Evolutionary conservation across 2,329 filamentous ascomycete species (phyloP).

Genomic region (Neonectria faginata): DNA sequence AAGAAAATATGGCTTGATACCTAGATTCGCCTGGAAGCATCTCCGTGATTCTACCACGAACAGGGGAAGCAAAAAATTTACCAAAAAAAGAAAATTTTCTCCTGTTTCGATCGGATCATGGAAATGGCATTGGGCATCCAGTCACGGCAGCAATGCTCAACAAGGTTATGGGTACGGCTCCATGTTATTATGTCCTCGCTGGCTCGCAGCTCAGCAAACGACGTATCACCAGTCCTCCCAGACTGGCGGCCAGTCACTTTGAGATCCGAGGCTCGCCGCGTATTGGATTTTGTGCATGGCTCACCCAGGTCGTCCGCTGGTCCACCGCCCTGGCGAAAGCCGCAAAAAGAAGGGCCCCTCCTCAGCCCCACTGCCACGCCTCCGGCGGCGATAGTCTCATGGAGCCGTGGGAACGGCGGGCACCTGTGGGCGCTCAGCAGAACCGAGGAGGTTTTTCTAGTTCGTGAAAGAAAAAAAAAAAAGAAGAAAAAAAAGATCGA

Average conservation of each 20-base stretch:
- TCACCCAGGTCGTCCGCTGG: conserved; percentile 33
- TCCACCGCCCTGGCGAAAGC: conserved; percentile 12
- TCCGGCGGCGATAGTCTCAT: conserved; percentile 17
- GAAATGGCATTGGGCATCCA: conserved; percentile 1
- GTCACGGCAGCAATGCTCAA: conserved; percentile 3
- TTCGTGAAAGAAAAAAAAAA: neutral
- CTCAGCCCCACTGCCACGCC: conserved; percentile 21
- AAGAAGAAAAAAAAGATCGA: neutral
- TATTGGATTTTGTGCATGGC: conserved; percentile 33
- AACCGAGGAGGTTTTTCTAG: conserved; percentile 5
- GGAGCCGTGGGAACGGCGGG: conserved; percentile 4
- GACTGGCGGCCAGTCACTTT: conserved; percentile 8
- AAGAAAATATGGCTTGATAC: conserved; percentile 15
- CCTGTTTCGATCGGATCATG: conserved; percentile 17
- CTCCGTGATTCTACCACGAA: conserved; percentile 1
- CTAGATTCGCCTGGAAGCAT: neutral
- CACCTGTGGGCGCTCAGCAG: neutral
- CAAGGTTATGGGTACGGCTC: conserved; percentile 7
- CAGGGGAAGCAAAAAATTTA: neutral
- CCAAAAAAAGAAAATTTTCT: neutral
- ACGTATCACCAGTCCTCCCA: conserved; percentile 11
- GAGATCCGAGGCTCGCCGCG: conserved; percentile 24
- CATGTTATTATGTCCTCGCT: neutral
- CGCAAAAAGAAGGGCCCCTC: neutral
- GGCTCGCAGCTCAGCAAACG: neutral